phyloP scores from a whole-genome alignment of 352 stramenopile species.

The Peronospora belbahrii region DNA sequence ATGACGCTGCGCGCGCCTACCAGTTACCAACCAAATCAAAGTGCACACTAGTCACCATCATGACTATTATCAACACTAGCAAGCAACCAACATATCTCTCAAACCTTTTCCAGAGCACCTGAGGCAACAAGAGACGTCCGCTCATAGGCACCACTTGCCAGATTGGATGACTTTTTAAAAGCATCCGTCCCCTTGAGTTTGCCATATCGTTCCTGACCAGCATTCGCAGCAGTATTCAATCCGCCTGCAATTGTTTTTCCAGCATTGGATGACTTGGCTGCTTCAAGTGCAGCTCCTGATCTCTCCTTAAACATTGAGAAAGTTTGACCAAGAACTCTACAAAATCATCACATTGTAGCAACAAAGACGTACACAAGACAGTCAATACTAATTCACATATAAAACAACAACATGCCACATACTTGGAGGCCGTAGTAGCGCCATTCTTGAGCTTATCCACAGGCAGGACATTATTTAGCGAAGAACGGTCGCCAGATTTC shows the following conservation, averaged over 20 bases:
- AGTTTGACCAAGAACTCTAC: constrained; percentile 56
- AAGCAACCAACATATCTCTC: background rate
- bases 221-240: constrained; percentile 49
- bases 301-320: constrained; percentile 72
- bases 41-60: constrained; percentile 4
- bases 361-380: background rate
- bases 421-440: constrained; percentile 71
- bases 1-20: constrained; percentile 54
- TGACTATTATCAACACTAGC: background rate
- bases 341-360: constrained; percentile 1
- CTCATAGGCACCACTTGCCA: constrained; percentile 51
- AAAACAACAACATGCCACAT: too few relatives aligned
- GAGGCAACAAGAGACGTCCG: constrained; percentile 59
- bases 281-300: constrained; percentile 56
- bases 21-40: background rate
- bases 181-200: constrained; percentile 81
- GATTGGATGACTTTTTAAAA: constrained; percentile 74
- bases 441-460: constrained; percentile 88
- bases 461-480: constrained; percentile 68
- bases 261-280: constrained; percentile 72
- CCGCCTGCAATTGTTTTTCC: constrained; percentile 58
- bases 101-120: constrained; percentile 61
- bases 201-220: constrained; percentile 62
- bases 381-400: too few relatives aligned
- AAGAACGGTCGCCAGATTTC: constrained; percentile 49